Base-by-base conservation (phyloP, 2,329 filamentous ascomycete genomes). In the Phialocephala subalpina region DNA sequence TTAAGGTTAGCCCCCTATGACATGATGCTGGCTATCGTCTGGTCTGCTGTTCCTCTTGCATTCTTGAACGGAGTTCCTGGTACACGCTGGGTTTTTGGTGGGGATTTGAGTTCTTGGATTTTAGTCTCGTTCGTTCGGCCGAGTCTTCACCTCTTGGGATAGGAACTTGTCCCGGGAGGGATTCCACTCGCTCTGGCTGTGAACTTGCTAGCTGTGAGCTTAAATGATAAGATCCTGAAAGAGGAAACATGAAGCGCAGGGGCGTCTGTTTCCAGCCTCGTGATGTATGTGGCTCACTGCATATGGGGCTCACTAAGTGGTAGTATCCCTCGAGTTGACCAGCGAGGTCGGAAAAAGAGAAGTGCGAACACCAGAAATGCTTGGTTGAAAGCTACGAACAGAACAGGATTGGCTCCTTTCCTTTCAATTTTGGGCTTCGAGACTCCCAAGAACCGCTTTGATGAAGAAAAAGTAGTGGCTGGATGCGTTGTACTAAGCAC, bases 281-380 rank as follows among this genome's bases (percentile, higher is more conserved):
- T 66, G 64, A 66, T 66, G 64, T 63, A 59, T 60, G 64, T 66
- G 60, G 64, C 56, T 60, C 56, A 49, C 29, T 53, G 8, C 38
- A n/a, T 11, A 56, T 42, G 40, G 57, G 33, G 52, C 64, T 63
- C 60, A 58, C 60, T 63, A 63, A 58, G 38, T 33, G 22, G 22
- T 20, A 45, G 49, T n/a, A n/a, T 38, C 22, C 49, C 12, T 53
- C 27, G 49, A 53, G 22, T 16, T 53, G 49, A 33, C 49, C 49
- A 53, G 29, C 49, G 49, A 53, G 18, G 49, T 29, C 49, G 49
- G 25, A 33, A 9, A 27, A 29, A 27, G n/a, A 2, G 45, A 27
- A 49, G 45, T 49, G 22, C 45, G 22, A 53, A 18, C 49, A 18
- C 47, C 47, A 52, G 47, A 52, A 27, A 27, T 25, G 35, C 56